Conservation (phyloP, 2,329 filamentous ascomycete genomes). For the Cytospora mali region DNA sequence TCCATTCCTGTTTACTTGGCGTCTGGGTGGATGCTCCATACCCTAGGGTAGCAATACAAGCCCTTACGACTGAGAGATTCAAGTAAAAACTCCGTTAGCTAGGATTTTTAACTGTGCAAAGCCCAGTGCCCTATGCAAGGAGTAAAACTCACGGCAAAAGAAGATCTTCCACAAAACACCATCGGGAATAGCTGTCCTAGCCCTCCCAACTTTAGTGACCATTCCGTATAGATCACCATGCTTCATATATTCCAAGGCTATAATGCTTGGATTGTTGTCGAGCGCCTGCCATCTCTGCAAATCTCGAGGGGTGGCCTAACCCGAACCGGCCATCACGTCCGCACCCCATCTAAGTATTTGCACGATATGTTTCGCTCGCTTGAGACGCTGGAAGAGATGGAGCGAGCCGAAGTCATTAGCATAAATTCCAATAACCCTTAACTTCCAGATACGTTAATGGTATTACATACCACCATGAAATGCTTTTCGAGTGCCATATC, state of each 20-base stretch:
- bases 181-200: neutral
- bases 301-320: neutral
- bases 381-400: neutral
- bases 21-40: slow-evolving; percentile 14
- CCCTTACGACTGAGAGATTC: neutral
- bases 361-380: neutral
- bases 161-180: slow-evolving; percentile 2
- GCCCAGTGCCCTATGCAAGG: too few species aligned
- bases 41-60: slow-evolving; percentile 16
- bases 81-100: neutral
- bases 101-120: too few species aligned
- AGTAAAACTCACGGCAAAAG: slow-evolving; percentile 2
- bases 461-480: too few species aligned
- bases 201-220: neutral
- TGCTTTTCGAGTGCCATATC: too few species aligned
- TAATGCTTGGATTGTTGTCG: neutral
- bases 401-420: too few species aligned
- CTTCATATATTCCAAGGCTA: slow-evolving; percentile 4
- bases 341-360: neutral
- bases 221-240: slow-evolving; percentile 7
- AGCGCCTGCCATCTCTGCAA: neutral
- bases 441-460: too few species aligned
- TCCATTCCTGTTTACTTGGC: neutral
- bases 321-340: neutral
- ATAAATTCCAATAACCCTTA: too few species aligned